Evolutionary conservation across 305 asterid genomes (phyloP).

Genomic region (Ilex paraguariensis): DNA sequence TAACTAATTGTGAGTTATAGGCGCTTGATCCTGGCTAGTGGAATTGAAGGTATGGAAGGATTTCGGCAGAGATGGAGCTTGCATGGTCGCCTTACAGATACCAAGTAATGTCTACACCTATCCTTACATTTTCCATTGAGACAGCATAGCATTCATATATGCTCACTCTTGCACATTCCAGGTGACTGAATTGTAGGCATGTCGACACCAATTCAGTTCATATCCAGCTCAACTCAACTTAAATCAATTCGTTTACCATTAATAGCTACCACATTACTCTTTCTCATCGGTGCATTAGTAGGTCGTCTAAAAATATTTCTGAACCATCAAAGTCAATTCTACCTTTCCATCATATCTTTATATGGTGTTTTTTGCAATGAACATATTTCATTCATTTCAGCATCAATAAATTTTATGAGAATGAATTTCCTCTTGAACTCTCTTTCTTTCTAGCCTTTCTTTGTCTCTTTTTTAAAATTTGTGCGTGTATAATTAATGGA

Average conservation of each 20-base stretch:
- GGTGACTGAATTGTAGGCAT: not conserved
- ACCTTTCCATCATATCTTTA: not conserved
- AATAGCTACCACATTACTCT: too few species aligned
- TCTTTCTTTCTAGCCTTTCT: not conserved
- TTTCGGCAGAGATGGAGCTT: constrained; percentile 93
- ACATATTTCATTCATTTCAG: not conserved
- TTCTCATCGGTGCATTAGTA: too few species aligned
- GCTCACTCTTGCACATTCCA: not conserved
- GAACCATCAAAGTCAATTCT: too few species aligned
- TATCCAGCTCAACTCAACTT: not conserved
- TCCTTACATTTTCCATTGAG: constrained; percentile 6
- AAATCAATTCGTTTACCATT: too few species aligned
- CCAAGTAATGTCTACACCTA: constrained; percentile 41
- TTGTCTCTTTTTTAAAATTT: not conserved
- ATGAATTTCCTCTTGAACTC: not conserved
- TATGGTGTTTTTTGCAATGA: not conserved
- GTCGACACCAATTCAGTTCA: not conserved
- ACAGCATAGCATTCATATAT: too few species aligned
- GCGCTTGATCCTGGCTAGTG: constrained; percentile 93
- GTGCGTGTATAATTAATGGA: not conserved
- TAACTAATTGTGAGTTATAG: constrained; percentile 24
- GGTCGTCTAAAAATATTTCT: too few species aligned
- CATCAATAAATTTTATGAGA: not conserved
- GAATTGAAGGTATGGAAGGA: constrained; percentile 85
- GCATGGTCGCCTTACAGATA: constrained; percentile 81